These are phyloP conservation scores for Chenopodium berlandieri DNA, from an alignment of 148 eudicot genomes.

Conservation along the genomic window DNA sequence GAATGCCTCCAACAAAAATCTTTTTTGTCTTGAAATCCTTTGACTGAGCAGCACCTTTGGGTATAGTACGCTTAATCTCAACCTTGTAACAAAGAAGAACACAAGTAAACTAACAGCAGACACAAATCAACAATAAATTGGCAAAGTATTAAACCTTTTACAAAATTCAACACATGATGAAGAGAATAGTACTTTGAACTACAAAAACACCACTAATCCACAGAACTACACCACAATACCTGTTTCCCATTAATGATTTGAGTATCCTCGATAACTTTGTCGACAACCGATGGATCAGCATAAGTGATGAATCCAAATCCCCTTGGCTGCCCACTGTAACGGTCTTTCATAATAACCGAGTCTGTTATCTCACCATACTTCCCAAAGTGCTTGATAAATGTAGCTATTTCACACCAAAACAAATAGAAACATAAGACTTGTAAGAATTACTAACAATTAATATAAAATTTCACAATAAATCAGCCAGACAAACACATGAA, in stretches of 20 bases:
- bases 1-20: slow-evolving; percentile 82
- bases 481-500: neutral
- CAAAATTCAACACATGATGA: neutral
- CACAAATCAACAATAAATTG: neutral
- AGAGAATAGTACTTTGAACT: neutral
- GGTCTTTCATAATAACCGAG: slow-evolving; percentile 73
- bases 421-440: neutral
- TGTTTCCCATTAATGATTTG: slow-evolving; percentile 64
- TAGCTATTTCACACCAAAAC: slow-evolving; percentile 24
- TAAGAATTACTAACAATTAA: neutral
- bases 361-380: slow-evolving; percentile 77
- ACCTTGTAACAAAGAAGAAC: slow-evolving; percentile 38
- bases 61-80: slow-evolving; percentile 76
- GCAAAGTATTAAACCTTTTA: neutral
- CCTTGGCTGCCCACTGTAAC: slow-evolving; percentile 63
- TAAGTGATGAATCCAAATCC: slow-evolving; percentile 77
- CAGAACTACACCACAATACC: slow-evolving; percentile 23
- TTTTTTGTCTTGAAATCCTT: slow-evolving; percentile 76
- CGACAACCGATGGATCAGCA: slow-evolving; percentile 64
- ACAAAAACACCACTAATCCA: neutral
- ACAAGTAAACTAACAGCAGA: neutral
- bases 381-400: slow-evolving; percentile 61
- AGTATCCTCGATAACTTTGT: slow-evolving; percentile 52
- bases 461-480: too few species aligned
- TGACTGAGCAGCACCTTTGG: slow-evolving; percentile 61